Evolutionary conservation across 495 filamentous ascomycete genomes (phyloP).

Genomic region (Penicillium cinerascens): DNA sequence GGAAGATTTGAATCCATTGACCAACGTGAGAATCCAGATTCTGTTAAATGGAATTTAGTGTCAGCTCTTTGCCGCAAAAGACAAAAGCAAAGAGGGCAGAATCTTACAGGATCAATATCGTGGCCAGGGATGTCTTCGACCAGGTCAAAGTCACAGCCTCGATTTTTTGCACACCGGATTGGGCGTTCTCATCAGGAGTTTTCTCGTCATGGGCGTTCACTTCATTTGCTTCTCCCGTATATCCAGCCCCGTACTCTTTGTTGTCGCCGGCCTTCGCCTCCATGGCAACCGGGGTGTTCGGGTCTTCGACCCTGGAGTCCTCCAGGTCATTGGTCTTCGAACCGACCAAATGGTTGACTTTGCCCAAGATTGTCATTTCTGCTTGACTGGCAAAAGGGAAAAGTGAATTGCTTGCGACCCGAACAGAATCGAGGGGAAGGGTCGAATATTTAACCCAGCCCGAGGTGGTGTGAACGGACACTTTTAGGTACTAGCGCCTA

Average conservation of each 20-base stretch:
- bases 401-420: not conserved
- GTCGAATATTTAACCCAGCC: too few species aligned
- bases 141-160: conserved; percentile 21
- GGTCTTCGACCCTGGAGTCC: not conserved
- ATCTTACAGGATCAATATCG: conserved; percentile 11
- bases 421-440: not conserved
- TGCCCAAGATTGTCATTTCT: not conserved
- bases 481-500: too few species aligned
- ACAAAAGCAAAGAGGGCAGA: not conserved
- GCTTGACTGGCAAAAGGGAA: too few species aligned
- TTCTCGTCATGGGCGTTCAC: not conserved
- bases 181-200: conserved; percentile 11
- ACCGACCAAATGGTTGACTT: not conserved
- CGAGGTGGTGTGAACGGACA: too few species aligned
- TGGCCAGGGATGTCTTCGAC: conserved; percentile 6
- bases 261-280: conserved; percentile 2
- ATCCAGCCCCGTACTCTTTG: too few species aligned
- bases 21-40: conserved; percentile 41
- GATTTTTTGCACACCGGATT: conserved; percentile 19
- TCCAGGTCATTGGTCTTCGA: not conserved
- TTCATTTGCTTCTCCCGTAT: conserved; percentile 3
- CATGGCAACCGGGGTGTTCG: not conserved
- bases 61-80: not conserved
- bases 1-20: conserved; percentile 33
- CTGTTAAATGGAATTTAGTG: conserved; percentile 1